Evolutionary conservation across 768 basidiomycete species (phyloP).

Genomic region (Mycena capillaripes): DNA sequence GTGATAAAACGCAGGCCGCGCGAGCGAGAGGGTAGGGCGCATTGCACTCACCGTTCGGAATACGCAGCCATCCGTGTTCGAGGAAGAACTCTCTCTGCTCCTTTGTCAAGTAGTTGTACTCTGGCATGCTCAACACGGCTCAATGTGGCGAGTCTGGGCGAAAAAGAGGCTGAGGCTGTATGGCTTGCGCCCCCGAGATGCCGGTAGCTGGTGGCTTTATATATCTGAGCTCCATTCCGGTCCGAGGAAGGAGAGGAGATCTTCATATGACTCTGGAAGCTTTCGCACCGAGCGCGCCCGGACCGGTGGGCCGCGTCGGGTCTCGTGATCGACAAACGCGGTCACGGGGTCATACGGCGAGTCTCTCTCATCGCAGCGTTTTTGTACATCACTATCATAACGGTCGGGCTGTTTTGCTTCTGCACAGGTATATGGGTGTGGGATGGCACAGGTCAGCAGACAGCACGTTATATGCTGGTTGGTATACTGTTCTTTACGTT

Average conservation of each 20-base stretch:
- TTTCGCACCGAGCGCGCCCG: conserved; percentile 2
- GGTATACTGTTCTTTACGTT: no score
- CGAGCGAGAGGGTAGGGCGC: conserved; percentile 10
- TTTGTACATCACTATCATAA: no score
- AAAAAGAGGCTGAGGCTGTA: conserved; percentile 20
- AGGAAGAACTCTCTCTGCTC: conserved; percentile 34
- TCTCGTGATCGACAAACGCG: no score
- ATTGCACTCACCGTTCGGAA: conserved; percentile 29
- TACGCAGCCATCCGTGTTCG: conserved; percentile 31
- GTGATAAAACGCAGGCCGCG: conserved; percentile 14
- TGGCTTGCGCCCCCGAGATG: no score
- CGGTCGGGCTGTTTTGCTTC: no score
- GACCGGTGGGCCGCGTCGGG: conserved; percentile 9
- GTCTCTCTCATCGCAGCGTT: no score
- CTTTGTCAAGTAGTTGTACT: conserved; percentile 29
- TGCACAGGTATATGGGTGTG: no score
- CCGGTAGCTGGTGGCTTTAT: no score
- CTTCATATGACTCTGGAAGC: conserved; percentile 24
- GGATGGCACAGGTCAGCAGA: no score
- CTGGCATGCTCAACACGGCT: conserved; percentile 25
- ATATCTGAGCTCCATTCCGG: conserved; percentile 16
- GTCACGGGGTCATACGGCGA: no score
- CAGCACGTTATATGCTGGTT: no score
- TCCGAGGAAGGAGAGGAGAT: conserved; percentile 7
- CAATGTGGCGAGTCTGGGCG: conserved; percentile 18